Evolutionary conservation across 2,329 filamentous ascomycete species (phyloP), one percentile per base, ranked within the genome.

Genomic region (Coniella lustricola): DNA sequence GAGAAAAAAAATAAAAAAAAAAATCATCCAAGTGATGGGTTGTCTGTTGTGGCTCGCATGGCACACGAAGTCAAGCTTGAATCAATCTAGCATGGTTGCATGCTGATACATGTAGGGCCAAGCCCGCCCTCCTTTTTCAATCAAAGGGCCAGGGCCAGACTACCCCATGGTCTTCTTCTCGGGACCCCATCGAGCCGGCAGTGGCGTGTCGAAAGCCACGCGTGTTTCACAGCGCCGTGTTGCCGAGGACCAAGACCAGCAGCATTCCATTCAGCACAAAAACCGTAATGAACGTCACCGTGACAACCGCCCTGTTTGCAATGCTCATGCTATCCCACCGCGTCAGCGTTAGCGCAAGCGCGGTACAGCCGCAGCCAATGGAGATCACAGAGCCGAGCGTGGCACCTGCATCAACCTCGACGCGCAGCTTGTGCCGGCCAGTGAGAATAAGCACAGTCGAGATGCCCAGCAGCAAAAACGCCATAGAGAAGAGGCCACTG

Each of bases 321-420:
- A 72, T 59, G 3, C 68, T 59, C 8, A 77, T 56, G 13, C 58
- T 61, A 42, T 75, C 72, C 35, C 68, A 65, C 32, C 79, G 71
- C 44, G 76, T 75, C 12, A 83, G 61, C 54, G 78, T 74, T 61
- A 77, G 73, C 31, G 75, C 79, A 7, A 87, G 69, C 1, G 75
- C 84, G 12, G 76, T 69, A 40, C 81, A 77, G 0, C 79, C 79
- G 57, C 81, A 81, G 51, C 81, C 73, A 35, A 90, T 62, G 54
- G 82, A 86, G 25, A 78, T 72, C 29, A 86, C 73, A 14, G 85
- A 81, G 9, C 85, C 86, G 35, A 87, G 71, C 1, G 86, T 73
- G 2, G 87, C 84, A 8, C 82, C 86, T 0, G 78, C 79, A 57
- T 90, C 85, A 3, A 91, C 87, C 62, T 87, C 81, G n/a, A 81